Conservation (phyloP, 179 eudicot genomes). For the Camellia oleifera region DNA sequence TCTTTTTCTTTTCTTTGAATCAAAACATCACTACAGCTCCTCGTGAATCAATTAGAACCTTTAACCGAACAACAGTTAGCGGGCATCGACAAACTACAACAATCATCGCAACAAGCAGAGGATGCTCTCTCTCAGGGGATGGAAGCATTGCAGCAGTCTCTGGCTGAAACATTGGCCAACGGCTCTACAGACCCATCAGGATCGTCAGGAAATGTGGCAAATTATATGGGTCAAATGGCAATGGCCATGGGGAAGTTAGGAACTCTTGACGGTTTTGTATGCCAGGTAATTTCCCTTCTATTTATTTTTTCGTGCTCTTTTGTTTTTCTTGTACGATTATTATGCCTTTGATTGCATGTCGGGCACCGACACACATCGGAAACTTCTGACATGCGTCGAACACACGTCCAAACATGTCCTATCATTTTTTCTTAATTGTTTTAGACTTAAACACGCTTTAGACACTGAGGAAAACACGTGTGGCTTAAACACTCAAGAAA, state of each 20-base stretch:
- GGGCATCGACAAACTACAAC: slow-evolving; percentile 66
- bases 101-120: slow-evolving; percentile 85
- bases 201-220: slow-evolving; percentile 77
- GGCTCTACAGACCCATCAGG: slow-evolving; percentile 53
- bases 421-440: no score
- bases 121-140: slow-evolving; percentile 94
- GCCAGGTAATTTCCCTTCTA: slow-evolving; percentile 51
- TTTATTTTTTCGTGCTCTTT: background rate
- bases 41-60: slow-evolving; percentile 78
- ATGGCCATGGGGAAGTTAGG: slow-evolving; percentile 96
- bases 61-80: slow-evolving; percentile 78
- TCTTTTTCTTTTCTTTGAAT: no score
- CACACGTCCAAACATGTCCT: no score
- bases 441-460: no score
- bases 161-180: slow-evolving; percentile 74
- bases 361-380: no score
- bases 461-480: no score
- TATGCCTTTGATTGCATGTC: background rate
- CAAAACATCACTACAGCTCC: slow-evolving; percentile 51
- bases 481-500: no score
- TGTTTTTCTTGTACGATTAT: background rate
- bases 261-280: slow-evolving; percentile 78
- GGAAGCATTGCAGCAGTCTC: slow-evolving; percentile 88
- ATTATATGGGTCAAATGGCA: slow-evolving; percentile 97
- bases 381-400: no score